Conservation (phyloP, 1,284 basidiomycete species). For the Chondrostereum purpureum region DNA sequence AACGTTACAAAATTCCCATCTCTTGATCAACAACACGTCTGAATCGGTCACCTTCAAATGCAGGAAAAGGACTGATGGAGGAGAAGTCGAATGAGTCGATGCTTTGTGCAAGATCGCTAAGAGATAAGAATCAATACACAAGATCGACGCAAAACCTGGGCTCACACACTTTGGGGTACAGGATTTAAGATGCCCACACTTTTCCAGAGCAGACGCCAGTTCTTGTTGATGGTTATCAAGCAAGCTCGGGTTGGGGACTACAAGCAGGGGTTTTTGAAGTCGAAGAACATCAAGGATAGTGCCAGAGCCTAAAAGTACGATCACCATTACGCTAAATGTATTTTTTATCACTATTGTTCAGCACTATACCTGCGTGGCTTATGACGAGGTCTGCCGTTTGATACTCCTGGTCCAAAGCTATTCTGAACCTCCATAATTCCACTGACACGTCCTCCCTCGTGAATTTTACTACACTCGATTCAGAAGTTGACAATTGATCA, state of each 20-base stretch:
- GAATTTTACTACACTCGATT: slow-evolving; percentile 23
- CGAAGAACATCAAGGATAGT: slow-evolving; percentile 89
- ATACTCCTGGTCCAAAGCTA: slow-evolving; percentile 62
- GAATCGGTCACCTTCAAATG: slow-evolving; percentile 60
- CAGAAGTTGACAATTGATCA: slow-evolving; percentile 14
- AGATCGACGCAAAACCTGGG: slow-evolving; percentile 3
- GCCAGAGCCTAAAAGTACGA: slow-evolving; percentile 69
- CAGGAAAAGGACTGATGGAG: slow-evolving; percentile 52
- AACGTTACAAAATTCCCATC: slow-evolving; percentile 54
- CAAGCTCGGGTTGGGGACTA: slow-evolving; percentile 84
- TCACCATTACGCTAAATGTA: slow-evolving; percentile 1
- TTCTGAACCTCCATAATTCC: slow-evolving; percentile 67
- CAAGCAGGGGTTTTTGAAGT: slow-evolving; percentile 69
- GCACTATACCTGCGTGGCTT: slow-evolving; percentile 82
- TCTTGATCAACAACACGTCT: slow-evolving; percentile 61
- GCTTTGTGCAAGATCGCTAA: slow-evolving; percentile 46
- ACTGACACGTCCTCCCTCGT: slow-evolving; percentile 45
- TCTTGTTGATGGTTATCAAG: slow-evolving; percentile 95
- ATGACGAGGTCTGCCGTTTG: slow-evolving; percentile 72
- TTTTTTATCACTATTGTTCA: too few relatives aligned
- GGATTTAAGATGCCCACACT: slow-evolving; percentile 59
- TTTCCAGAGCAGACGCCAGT: slow-evolving; percentile 66
- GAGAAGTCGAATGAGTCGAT: slow-evolving; percentile 44
- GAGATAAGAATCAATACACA: slow-evolving; percentile 12
- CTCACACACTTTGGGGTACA: slow-evolving; percentile 50